Evolutionary conservation across 2,329 filamentous ascomycete genomes (phyloP), one percentile per base, ranked within the genome.

Genomic region (Fusarium sarcochroum): DNA sequence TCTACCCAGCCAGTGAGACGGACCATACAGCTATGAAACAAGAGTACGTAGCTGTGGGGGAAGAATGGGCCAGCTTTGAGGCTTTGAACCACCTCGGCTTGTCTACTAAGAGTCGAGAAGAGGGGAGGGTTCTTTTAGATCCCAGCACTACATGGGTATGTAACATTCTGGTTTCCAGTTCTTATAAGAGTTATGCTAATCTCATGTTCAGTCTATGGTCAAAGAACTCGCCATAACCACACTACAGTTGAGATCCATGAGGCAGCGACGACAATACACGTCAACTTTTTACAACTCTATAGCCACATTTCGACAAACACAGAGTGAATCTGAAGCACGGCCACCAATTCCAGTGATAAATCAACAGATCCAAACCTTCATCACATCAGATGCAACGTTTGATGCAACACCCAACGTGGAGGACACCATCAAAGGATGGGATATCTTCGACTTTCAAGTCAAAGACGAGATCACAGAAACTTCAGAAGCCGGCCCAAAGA

Each of bases 51-150:
- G 40, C 55, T 2, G 37, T 69, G 0, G 66, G 65, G 1, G 60
- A 69, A 8, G 66, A 69, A 38, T 69, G 66, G 66, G 61, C 48
- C 1, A 63, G 66, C 4, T 25, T 58, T 1, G 66, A 69, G 6
- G 66, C 66, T 4, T 4, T 69, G 14, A 35, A 42, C 11, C 56
- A 66, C 2, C 44, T 69, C 1, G 66, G 66, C 0, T 7, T 69
- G 1, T 9, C 10, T 4, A 14, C 5, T 14, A 69, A 49, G 8
- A 51, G 51, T 2, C 46, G 42, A 15, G 50, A 69, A 1, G 66
- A 66, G 0, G 66, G 66, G 0, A 56, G 56, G 5, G 44, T 69
- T 1, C 7, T 69, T 0, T 3, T 66, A 2, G 61, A 66, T 15
- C 48, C 66, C 6, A 54, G 32, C 10, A 56, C 30, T 0, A 69